Evolutionary conservation across 1,284 basidiomycete genomes (phyloP).

Genomic region (Neolentinus lepideus): DNA sequence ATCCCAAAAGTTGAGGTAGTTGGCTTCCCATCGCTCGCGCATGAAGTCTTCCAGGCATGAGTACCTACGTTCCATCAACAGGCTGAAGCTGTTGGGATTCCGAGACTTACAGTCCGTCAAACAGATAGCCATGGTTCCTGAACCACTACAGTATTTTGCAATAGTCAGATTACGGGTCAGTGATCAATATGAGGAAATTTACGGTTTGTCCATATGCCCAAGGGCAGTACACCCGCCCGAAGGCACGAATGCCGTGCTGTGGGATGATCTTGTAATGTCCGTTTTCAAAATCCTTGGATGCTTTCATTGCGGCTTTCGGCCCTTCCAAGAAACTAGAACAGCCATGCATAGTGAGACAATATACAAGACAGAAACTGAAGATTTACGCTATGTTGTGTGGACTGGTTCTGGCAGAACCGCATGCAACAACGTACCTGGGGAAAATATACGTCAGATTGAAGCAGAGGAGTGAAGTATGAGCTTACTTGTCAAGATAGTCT

Average conservation of each 20-base stretch:
- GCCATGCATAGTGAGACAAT: background rate
- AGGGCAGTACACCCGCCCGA: slow-evolving; percentile 49
- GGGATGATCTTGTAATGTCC: slow-evolving; percentile 45
- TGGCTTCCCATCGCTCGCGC: slow-evolving; percentile 43
- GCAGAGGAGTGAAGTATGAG: slow-evolving; percentile 6
- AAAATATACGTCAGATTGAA: background rate
- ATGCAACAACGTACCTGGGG: slow-evolving; percentile 39
- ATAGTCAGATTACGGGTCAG: background rate
- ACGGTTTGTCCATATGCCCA: slow-evolving; percentile 56
- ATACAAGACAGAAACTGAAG: background rate
- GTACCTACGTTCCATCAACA: slow-evolving; percentile 19
- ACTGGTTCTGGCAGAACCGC: slow-evolving; percentile 55
- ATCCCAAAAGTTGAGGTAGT: slow-evolving; percentile 40
- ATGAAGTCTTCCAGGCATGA: slow-evolving; percentile 42
- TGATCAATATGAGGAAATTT: slow-evolving; percentile 8
- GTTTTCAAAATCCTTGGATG: slow-evolving; percentile 50
- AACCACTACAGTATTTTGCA: slow-evolving; percentile 36
- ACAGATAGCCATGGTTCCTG: slow-evolving; percentile 40
- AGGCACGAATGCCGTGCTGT: slow-evolving; percentile 44
- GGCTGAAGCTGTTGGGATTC: too few relatives aligned
- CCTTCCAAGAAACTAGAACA: slow-evolving; percentile 48
- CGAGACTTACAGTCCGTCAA: slow-evolving; percentile 29
- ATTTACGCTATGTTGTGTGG: slow-evolving; percentile 50
- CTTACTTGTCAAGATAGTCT: slow-evolving; percentile 44
- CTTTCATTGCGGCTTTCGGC: slow-evolving; percentile 44